These are phyloP conservation scores for Coemansia sp. DNA, from an alignment of 192 early-diverging fungal genomes.

Conservation along the genomic window DNA sequence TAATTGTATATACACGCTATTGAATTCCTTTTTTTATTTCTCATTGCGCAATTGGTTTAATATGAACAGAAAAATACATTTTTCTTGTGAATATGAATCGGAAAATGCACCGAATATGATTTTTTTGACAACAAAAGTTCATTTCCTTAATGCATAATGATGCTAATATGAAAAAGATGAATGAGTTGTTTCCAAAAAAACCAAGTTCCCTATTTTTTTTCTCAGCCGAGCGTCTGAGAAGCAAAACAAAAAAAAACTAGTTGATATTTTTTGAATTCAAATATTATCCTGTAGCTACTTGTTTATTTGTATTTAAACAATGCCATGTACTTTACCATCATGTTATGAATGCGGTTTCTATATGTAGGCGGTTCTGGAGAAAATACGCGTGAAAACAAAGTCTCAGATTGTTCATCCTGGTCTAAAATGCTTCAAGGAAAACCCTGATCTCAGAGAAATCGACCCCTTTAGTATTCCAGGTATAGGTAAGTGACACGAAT, in stretches of 20 bases:
- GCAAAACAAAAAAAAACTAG: too few species aligned
- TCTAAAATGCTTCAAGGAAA: constrained; percentile 65
- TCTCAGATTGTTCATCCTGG: constrained; percentile 83
- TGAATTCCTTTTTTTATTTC: constrained; percentile 1
- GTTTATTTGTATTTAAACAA: background rate
- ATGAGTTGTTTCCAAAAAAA: too few species aligned
- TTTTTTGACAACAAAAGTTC: too few species aligned
- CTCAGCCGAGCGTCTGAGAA: too few species aligned
- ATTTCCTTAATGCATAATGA: too few species aligned
- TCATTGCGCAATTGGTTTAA: background rate
- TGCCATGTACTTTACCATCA: background rate
- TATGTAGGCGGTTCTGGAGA: constrained; percentile 75
- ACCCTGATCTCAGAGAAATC: constrained; percentile 49
- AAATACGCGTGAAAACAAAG: constrained; percentile 72
- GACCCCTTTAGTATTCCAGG: constrained; percentile 89
- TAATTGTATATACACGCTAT: constrained; percentile 1
- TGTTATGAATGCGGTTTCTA: background rate
- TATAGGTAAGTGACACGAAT: constrained; percentile 49
- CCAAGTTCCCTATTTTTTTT: background rate
- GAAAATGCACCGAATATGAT: too few species aligned
- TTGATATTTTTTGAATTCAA: background rate
- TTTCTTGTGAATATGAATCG: background rate
- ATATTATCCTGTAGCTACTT: background rate
- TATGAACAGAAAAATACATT: background rate
- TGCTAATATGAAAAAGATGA: too few species aligned